phyloP scores from a whole-genome alignment of 148 eudicot genomes.

The Arctostaphylos glauca region DNA sequence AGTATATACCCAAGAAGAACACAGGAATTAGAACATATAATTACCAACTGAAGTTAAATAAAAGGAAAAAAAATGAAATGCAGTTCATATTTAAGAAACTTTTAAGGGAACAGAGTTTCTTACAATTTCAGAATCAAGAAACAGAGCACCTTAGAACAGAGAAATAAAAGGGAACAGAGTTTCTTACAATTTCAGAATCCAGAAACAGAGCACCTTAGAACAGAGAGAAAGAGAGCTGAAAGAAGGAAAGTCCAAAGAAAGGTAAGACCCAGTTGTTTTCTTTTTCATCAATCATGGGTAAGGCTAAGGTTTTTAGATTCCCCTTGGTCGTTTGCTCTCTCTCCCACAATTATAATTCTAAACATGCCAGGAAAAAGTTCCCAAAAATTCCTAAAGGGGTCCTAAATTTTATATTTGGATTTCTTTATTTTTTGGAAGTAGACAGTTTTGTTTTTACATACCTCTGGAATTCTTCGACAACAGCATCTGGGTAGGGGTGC shows the following conservation, averaged over 20 bases:
- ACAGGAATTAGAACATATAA: neutral
- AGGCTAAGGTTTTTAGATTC: no score
- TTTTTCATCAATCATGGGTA: no score
- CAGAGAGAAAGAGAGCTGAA: no score
- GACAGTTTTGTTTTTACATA: neutral
- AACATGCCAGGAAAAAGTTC: neutral
- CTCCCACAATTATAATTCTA: neutral
- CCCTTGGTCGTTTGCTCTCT: no score
- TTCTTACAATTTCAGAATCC: neutral
- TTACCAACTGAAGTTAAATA: neutral
- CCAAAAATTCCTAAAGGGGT: no score
- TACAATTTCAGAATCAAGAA: neutral
- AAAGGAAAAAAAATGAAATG: neutral
- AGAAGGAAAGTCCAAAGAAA: no score
- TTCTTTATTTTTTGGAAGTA: no score
- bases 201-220: neutral
- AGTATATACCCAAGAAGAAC: neutral
- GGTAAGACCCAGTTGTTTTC: no score
- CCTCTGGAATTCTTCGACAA: slow-evolving; percentile 3
- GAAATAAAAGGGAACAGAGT: neutral
- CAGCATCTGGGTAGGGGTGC: neutral
- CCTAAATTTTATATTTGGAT: no score
- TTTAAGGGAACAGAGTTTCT: neutral
- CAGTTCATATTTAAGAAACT: neutral
- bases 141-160: no score